Evolutionary conservation across 495 filamentous ascomycete genomes (phyloP), one percentile per base, ranked within the genome.

Genomic region (Parmelia sp.): DNA sequence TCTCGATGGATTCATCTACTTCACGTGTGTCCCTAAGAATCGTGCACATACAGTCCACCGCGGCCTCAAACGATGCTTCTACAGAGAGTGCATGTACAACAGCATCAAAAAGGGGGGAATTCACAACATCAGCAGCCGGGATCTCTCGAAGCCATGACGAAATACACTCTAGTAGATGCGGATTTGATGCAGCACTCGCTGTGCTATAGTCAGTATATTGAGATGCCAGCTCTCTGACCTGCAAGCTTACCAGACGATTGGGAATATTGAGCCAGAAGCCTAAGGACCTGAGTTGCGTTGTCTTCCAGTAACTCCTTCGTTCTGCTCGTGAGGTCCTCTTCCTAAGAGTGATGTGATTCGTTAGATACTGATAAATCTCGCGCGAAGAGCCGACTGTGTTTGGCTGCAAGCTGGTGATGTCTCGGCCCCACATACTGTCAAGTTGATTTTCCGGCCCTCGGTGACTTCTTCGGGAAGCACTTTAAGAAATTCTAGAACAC

Each of bases 391-490:
- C 68, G 65, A 61, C 57, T 67, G 61, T 60, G 68, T 65, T 71
- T 74, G 79, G 71, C 79, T 70, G 69, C 64, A 76, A 74, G 73
- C 73, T 75, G 76, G 72, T 77, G 77, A 57, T 71, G 71, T 74
- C 71, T 83, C 81, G 82, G 79, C 82, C 83, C 76, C 79, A 92
- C 91, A 79, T 92, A 96, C 92, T 81, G 89, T 91, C 76, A 99
- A 82, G 82, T 90, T 95, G 83, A 97, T 96, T 80, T 96, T 97
- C 76, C 94, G 90, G 76, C 95, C 94, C 80, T 97, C 94, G 58
- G 90, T 97, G 74, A 99, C 95, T 83, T 99, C 94, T 80, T 99
- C 94, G 25, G 94, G 94, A 56, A 99, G 84, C 70, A 99, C 92
- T 72, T 87, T 91, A 62, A 99, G 80, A 75, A 99, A 97, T 72